Evolutionary conservation across 495 filamentous ascomycete species (phyloP).

Genomic region (Penicillium simplicissimum): DNA sequence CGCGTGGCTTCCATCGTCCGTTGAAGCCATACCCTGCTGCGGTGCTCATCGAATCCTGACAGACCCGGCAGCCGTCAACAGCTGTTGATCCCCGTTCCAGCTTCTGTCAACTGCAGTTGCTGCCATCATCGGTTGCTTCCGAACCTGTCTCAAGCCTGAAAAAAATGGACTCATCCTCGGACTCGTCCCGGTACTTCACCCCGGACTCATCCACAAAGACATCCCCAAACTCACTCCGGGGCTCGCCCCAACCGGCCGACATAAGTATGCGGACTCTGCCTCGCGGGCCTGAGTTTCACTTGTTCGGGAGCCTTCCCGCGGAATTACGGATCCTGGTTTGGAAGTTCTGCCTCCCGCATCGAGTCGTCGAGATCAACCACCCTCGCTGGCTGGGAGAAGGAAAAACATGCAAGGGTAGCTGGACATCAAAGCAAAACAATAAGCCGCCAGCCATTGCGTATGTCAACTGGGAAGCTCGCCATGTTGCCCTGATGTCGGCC

Average conservation of each 20-base stretch:
- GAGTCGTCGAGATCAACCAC: slow-evolving; percentile 1
- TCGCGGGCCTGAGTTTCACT: neutral
- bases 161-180: too few species aligned
- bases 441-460: neutral
- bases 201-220: too few species aligned
- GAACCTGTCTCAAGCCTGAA: too few species aligned
- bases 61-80: too few species aligned
- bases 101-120: too few species aligned
- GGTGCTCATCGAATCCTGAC: too few species aligned
- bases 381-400: neutral
- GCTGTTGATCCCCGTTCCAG: too few species aligned
- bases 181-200: too few species aligned
- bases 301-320: neutral
- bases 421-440: neutral
- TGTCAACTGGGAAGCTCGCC: neutral
- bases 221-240: too few species aligned
- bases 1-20: too few species aligned
- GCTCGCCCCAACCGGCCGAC: neutral
- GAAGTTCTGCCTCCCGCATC: neutral
- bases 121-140: too few species aligned
- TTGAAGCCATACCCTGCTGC: too few species aligned
- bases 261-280: neutral
- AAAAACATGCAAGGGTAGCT: neutral
- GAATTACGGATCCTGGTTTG: slow-evolving; percentile 2
- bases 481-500: neutral